Base-by-base conservation (phyloP, 2,329 filamentous ascomycete genomes). In the Bimuria novae-zelandiae region DNA sequence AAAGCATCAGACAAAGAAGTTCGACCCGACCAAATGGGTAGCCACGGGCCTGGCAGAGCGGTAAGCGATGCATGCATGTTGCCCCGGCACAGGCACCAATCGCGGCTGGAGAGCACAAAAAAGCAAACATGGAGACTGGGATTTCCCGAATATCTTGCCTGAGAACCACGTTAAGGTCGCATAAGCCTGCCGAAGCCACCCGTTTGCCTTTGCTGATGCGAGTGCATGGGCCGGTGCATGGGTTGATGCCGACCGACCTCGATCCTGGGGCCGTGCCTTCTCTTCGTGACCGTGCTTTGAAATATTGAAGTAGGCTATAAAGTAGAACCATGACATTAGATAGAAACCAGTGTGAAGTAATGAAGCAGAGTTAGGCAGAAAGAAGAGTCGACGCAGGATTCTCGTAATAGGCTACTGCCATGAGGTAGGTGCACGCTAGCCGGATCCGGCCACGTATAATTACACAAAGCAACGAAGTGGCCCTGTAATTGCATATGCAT, bases 131-230 rank as follows among this genome's bases (percentile, higher is more conserved):
- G 23, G 33, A 40, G 36, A 19, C 17, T 29, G 22, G 23, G 23
- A 39, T 33, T 36, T n/a, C 49, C 39, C 32, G 40, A 44, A 23
- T 16, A 36, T 25, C 29, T 29, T 39, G 30, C 14, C 37, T 25
- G 17, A 16, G 49, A 22, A 32, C 23, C 56, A 59, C 53, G 55
- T 59, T 61, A 45, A 50, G 12, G 47, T 42, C 55, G 57, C 58
- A 59, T 59, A 59, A 59, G 59, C 59, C 59, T 55, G 54, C 59
- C 59, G 59, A 50, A 57, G 59, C 59, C 59, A 61, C 59, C 52
- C 58, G 54, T 54, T 22, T 35, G 33, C 23, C 23, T 25, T 32
- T 42, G 46, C 30, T 44, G 35, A 55, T 52, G 46, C 50, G 49
- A 46, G 49, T 37, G 44, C 33, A 58, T 39, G 35, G 11, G 12